phyloP scores from a whole-genome alignment of 371 early-diverging fungal genomes.

The Mucor ambiguus region DNA sequence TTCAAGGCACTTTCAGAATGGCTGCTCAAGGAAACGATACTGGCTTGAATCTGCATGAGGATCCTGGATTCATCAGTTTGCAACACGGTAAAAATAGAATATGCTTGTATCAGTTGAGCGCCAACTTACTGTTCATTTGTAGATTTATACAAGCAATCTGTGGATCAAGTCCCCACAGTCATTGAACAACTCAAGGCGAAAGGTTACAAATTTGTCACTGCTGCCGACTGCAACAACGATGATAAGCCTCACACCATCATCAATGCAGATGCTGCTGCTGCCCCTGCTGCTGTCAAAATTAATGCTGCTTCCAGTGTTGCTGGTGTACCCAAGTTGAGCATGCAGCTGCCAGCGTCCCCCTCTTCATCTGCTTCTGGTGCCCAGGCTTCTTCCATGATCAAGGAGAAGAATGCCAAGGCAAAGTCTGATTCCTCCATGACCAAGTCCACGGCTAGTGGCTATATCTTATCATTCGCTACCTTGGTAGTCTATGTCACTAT shows the following conservation, averaged over 20 bases:
- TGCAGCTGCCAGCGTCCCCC: background rate
- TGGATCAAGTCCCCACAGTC: constrained; percentile 45
- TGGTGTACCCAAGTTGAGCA: background rate
- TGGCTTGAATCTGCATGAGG: constrained; percentile 39
- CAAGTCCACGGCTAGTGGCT: background rate
- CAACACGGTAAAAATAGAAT: constrained; percentile 42
- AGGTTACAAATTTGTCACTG: constrained; percentile 38
- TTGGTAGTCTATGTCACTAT: constrained; percentile 1
- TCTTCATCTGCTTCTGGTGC: background rate
- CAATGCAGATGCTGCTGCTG: background rate
- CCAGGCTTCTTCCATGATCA: constrained; percentile 2
- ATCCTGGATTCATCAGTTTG: constrained; percentile 47
- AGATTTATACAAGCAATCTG: constrained; percentile 29
- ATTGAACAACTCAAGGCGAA: constrained; percentile 25
- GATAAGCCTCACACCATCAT: constrained; percentile 26
- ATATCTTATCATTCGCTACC: constrained; percentile 1
- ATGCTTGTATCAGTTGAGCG: background rate
- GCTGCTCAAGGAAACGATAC: constrained; percentile 33
- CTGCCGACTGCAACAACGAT: constrained; percentile 47
- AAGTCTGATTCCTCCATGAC: background rate
- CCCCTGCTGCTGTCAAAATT: background rate
- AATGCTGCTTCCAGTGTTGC: background rate
- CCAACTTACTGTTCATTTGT: background rate
- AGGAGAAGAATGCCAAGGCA: background rate
- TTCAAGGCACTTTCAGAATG: constrained; percentile 29